Evolutionary conservation across 495 filamentous ascomycete genomes (phyloP).

Genomic region (Neurospora sp.): DNA sequence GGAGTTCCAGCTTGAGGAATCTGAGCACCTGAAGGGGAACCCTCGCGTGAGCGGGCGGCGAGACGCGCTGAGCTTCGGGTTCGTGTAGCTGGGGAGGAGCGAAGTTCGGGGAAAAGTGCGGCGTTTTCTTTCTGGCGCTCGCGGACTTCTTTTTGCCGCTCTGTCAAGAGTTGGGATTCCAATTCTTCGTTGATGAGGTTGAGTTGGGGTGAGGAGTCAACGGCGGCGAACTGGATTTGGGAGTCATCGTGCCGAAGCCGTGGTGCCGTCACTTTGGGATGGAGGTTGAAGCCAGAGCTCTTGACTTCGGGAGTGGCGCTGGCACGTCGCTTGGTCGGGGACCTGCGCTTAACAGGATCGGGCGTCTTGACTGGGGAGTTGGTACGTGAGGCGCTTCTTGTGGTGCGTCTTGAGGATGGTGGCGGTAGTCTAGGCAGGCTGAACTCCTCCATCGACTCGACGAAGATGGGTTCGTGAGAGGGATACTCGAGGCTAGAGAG

Average conservation of each 20-base stretch:
- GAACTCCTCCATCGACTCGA: constrained; percentile 43
- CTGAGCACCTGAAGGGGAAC: background rate
- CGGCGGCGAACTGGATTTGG: constrained; percentile 62
- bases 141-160: constrained; percentile 61
- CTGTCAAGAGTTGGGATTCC: constrained; percentile 61
- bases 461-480: constrained; percentile 27
- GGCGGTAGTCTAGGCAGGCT: constrained; percentile 14
- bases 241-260: constrained; percentile 64
- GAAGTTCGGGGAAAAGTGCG: constrained; percentile 61
- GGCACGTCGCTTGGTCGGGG: constrained; percentile 13
- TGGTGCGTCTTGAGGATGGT: constrained; percentile 7
- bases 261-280: constrained; percentile 10
- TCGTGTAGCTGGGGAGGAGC: constrained; percentile 42
- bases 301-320: constrained; percentile 20
- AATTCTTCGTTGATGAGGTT: constrained; percentile 12
- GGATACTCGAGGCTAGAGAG: constrained; percentile 17
- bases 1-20: constrained; percentile 28
- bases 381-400: background rate
- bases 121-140: constrained; percentile 56
- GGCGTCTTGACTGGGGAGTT: constrained; percentile 11
- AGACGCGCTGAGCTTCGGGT: background rate
- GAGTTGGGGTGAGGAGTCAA: constrained; percentile 45
- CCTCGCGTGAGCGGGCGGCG: background rate
- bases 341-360: constrained; percentile 14
- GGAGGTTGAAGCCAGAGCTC: constrained; percentile 5